Conservation (phyloP, 2,329 filamentous ascomycete genomes). For the Xylariaceae sp. region DNA sequence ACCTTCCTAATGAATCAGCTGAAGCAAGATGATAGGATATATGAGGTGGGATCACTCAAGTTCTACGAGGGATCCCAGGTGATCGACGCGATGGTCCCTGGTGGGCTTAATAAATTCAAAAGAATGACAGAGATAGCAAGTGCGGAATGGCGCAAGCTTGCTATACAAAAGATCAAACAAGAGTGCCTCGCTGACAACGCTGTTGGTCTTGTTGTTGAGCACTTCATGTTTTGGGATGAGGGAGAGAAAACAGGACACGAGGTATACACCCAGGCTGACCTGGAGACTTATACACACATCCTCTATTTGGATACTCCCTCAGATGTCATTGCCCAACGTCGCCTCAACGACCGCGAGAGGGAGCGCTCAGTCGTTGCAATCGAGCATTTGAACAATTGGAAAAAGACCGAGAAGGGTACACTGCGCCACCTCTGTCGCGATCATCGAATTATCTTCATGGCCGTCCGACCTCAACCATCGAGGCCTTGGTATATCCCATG, state of each 20-base stretch:
- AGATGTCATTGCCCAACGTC: constrained; percentile 32
- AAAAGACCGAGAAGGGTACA: constrained; percentile 37
- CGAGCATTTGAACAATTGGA: constrained; percentile 42
- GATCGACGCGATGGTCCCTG: constrained; percentile 37
- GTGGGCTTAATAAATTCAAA: constrained; percentile 46
- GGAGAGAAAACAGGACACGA: constrained; percentile 20
- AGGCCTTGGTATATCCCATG: too few relatives aligned
- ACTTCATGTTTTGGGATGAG: constrained; percentile 51
- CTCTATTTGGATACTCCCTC: constrained; percentile 47
- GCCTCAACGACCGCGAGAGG: constrained; percentile 32
- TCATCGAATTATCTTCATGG: constrained; percentile 7
- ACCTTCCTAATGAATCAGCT: constrained; percentile 32
- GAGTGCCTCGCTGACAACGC: constrained; percentile 30
- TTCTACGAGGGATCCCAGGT: constrained; percentile 51
- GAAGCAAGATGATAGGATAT: constrained; percentile 23
- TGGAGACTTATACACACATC: constrained; percentile 50
- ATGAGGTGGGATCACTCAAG: constrained; percentile 28
- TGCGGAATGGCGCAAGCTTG: constrained; percentile 33
- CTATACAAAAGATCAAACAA: constrained; percentile 40
- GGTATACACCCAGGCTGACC: constrained; percentile 42
- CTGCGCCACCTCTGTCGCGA: constrained; percentile 39
- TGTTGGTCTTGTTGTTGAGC: constrained; percentile 47
- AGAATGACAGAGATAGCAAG: constrained; percentile 32
- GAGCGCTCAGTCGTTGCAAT: constrained; percentile 29
- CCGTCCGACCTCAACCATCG: constrained; percentile 28